Evolutionary conservation across 306 rosid species (phyloP).

Genomic region (Mucuna pruriens): DNA sequence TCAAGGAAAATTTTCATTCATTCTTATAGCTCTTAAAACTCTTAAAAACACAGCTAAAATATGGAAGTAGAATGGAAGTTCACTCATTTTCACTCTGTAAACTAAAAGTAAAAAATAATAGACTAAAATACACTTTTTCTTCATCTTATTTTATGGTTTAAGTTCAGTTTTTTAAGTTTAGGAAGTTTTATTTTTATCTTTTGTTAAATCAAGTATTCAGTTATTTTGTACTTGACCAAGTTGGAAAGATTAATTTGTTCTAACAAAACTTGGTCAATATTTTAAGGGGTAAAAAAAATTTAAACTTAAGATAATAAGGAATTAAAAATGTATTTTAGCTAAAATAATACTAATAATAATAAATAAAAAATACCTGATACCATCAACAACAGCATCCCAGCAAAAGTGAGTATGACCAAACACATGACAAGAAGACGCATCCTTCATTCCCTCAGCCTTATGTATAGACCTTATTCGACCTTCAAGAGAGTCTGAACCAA

Average conservation of each 20-base stretch:
- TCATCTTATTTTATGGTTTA: neutral
- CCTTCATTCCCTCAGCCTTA: constrained; percentile 54
- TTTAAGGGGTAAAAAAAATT: too few relatives aligned
- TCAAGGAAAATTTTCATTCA: constrained; percentile 6
- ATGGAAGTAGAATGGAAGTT: neutral
- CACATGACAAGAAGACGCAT: constrained; percentile 69
- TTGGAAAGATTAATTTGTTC: too few relatives aligned
- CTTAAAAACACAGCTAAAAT: neutral
- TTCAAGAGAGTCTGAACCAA: constrained; percentile 84
- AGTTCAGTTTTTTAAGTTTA: too few relatives aligned
- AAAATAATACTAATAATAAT: neutral
- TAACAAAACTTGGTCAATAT: too few relatives aligned
- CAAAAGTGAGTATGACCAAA: constrained; percentile 91
- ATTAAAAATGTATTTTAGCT: neutral
- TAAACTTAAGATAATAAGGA: too few relatives aligned
- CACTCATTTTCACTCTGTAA: neutral
- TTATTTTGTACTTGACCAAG: too few relatives aligned
- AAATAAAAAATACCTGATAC: constrained; percentile 67
- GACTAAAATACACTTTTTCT: too few relatives aligned
- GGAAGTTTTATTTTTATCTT: too few relatives aligned
- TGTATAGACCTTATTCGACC: constrained; percentile 77
- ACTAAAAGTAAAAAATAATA: neutral
- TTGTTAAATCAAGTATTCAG: too few relatives aligned
- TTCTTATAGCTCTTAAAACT: neutral
- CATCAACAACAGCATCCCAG: constrained; percentile 79